Evolutionary conservation across 2,329 filamentous ascomycete genomes (phyloP).

Genomic region (Thermothelomyces thermophilus): DNA sequence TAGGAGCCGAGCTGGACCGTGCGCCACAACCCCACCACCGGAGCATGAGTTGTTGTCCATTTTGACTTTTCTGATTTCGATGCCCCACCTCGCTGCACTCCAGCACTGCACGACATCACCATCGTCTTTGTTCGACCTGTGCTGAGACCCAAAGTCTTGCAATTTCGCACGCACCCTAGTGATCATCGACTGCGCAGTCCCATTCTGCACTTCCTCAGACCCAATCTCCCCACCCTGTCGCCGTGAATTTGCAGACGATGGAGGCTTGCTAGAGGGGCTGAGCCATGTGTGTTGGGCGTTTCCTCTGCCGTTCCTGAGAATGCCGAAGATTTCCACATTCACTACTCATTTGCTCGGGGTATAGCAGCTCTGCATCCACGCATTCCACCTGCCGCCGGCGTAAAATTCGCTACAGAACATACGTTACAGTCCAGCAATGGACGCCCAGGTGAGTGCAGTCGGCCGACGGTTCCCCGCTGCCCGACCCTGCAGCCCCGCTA

Average conservation of each 20-base stretch:
- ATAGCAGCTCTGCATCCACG: constrained; percentile 25
- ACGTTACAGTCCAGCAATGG: constrained; percentile 23
- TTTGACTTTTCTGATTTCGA: constrained; percentile 14
- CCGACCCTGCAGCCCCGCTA: constrained; percentile 19
- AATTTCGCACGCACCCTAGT: background rate
- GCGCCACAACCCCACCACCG: constrained; percentile 11
- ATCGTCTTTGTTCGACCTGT: constrained; percentile 11
- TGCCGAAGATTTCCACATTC: constrained; percentile 21
- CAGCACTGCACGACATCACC: constrained; percentile 9
- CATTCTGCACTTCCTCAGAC: background rate
- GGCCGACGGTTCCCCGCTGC: constrained; percentile 12
- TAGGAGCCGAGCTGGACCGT: background rate
- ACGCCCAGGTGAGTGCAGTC: constrained; percentile 27
- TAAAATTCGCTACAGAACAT: constrained; percentile 1
- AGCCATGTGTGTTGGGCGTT: constrained; percentile 24
- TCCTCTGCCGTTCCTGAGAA: constrained; percentile 22
- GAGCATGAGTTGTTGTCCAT: constrained; percentile 9
- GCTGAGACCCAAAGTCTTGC: background rate
- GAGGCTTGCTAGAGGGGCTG: constrained; percentile 20
- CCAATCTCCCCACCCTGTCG: background rate
- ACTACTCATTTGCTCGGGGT: constrained; percentile 24
- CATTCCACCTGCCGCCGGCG: constrained; percentile 4
- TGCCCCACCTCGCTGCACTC: constrained; percentile 17
- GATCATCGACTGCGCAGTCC: background rate
- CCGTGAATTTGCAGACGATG: constrained; percentile 13